Evolutionary conservation across 768 basidiomycete genomes (phyloP).

Genomic region (Steccherinum ochraceum): DNA sequence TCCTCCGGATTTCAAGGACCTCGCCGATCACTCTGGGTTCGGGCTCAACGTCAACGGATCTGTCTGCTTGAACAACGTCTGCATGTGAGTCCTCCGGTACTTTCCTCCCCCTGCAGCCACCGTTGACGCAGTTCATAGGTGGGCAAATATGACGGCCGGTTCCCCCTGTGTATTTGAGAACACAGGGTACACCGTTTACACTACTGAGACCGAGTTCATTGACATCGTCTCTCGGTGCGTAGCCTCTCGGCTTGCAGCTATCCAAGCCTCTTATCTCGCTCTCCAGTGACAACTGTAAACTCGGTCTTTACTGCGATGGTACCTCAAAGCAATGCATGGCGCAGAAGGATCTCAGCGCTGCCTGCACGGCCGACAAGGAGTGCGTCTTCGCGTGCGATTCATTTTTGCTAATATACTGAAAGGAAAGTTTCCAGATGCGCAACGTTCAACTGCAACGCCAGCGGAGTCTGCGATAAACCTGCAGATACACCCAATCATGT

Average conservation of each 20-base stretch:
- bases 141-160: slow-evolving; percentile 69
- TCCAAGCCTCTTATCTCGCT: not conserved
- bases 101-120: not conserved
- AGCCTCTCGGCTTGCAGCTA: not conserved
- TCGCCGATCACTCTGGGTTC: slow-evolving; percentile 56
- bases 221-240: slow-evolving; percentile 79
- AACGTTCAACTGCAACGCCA: slow-evolving; percentile 66
- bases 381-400: slow-evolving; percentile 22
- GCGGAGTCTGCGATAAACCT: slow-evolving; percentile 54
- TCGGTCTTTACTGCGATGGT: slow-evolving; percentile 75
- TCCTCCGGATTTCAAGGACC: slow-evolving; percentile 58
- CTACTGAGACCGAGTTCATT: slow-evolving; percentile 50
- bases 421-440: slow-evolving; percentile 60
- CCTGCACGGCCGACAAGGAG: slow-evolving; percentile 62
- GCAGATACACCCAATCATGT: slow-evolving; percentile 60
- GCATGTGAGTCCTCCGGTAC: slow-evolving; percentile 56
- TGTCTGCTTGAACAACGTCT: slow-evolving; percentile 74
- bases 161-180: slow-evolving; percentile 69
- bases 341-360: slow-evolving; percentile 47
- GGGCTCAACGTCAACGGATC: slow-evolving; percentile 78
- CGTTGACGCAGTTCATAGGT: slow-evolving; percentile 39
- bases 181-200: slow-evolving; percentile 69
- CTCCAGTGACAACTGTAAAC: slow-evolving; percentile 61
- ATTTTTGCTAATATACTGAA: slow-evolving; percentile 19
- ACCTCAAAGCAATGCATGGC: slow-evolving; percentile 48